These are phyloP conservation scores for Rhynchospora breviuscula DNA, from an alignment of 176 grass and related monocot species.

Conservation along the genomic window DNA sequence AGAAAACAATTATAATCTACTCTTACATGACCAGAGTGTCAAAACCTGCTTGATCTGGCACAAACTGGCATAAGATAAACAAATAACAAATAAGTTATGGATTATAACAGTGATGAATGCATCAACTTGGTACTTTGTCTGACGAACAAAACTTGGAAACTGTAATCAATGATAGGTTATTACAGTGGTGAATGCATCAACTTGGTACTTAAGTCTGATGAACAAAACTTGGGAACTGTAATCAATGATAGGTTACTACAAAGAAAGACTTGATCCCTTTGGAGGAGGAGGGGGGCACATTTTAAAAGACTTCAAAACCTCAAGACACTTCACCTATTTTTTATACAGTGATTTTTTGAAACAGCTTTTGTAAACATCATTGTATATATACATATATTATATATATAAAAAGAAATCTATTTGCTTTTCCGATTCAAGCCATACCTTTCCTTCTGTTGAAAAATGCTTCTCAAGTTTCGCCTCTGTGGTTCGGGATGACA, in stretches of 20 bases:
- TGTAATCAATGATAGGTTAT: not conserved
- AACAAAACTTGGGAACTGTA: not conserved
- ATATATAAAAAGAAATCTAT: not conserved
- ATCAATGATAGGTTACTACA: not conserved
- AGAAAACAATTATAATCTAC: not conserved
- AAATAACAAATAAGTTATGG: not conserved
- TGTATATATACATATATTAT: no score
- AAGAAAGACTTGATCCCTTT: not conserved
- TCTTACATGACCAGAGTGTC: conserved; percentile 11
- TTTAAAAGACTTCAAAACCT: not conserved
- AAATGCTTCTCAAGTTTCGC: conserved; percentile 30
- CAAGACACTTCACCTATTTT: not conserved
- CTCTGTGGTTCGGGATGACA: conserved; percentile 35
- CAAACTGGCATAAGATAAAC: conserved; percentile 11
- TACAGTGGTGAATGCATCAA: not conserved
- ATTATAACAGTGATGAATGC: not conserved
- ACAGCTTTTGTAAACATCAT: not conserved
- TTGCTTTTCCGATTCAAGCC: not conserved
- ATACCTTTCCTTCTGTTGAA: conserved; percentile 37
- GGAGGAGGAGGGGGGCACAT: no score
- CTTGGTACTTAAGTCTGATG: not conserved
- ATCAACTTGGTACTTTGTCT: not conserved
- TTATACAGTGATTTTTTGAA: not conserved
- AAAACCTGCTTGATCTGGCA: conserved; percentile 14
- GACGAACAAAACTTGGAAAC: not conserved